Evolutionary conservation across 305 asterid genomes (phyloP).

Genomic region (Ilex paraguariensis): DNA sequence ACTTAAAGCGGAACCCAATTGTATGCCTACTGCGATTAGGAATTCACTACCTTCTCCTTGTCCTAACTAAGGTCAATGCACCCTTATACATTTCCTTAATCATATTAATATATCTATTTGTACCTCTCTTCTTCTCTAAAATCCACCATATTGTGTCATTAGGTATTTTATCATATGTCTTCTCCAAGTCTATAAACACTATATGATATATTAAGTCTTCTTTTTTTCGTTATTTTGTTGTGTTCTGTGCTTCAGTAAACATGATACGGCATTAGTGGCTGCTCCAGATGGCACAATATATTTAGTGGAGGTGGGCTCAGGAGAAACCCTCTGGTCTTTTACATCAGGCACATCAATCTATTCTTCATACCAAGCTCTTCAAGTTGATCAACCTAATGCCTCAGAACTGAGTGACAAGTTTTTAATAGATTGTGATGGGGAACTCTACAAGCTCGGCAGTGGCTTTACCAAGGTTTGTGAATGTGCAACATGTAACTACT

Average conservation of each 20-base stretch:
- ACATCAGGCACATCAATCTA: conserved; percentile 75
- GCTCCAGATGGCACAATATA: conserved; percentile 83
- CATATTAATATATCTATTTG: no score
- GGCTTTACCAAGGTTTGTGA: conserved; percentile 51
- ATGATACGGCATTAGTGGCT: conserved; percentile 61
- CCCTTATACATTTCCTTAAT: no score
- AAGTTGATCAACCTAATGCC: conserved; percentile 44
- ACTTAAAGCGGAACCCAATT: no score
- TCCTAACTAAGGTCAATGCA: no score
- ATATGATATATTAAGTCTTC: background rate
- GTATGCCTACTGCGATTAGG: no score
- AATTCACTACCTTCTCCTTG: no score
- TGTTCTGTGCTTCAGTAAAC: conserved; percentile 39
- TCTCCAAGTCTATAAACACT: no score
- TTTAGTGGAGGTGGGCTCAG: conserved; percentile 48
- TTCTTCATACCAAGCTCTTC: conserved; percentile 56
- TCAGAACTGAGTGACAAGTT: conserved; percentile 45
- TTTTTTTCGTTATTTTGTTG: background rate
- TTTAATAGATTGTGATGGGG: conserved; percentile 77
- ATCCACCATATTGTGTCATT: no score
- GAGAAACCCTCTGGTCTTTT: conserved; percentile 62
- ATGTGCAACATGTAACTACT: background rate
- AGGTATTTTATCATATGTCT: background rate
- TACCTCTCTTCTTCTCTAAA: no score
- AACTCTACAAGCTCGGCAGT: conserved; percentile 50